Base-by-base conservation (phyloP, 129 eudicot species). In the Artemisia annua region DNA sequence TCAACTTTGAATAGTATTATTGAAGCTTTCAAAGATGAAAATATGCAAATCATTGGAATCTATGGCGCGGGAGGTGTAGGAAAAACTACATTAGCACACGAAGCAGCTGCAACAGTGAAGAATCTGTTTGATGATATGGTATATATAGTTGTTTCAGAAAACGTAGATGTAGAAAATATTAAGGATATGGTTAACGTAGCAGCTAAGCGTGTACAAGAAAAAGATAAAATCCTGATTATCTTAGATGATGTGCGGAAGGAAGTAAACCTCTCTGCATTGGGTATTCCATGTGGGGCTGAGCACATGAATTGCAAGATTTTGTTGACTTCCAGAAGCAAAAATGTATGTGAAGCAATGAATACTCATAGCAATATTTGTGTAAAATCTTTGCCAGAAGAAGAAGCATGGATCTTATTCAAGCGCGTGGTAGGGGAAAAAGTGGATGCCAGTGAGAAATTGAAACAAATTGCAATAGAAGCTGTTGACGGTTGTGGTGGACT, bases 271-370 rank as follows among this genome's bases (percentile, higher is more conserved):
- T n/a, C 16, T 0, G 48, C 39, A 39, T 5, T 26, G 39, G 67
- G 74, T 43, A 66, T 75, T 43, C 74, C 80, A 22, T 54, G 68
- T 13, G 67, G 74, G 61, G 28, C 10, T 26, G 44, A 67, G 13
- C 15, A 68, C 56, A 20, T 3, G 30, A 75, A 68, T 30, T 75
- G 68, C 67, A 75, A 75, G 73, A 59, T 75, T 67, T 66, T 75
- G 67, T 28, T 75, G 22, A 66, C 80, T 2, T 75, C 74, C 18
- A 75, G 74, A 66, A 75, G 30, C 1, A 19, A 7, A 32, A 12
- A 66, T 44, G 68, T 75, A 9, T 46, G 80, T 18, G 14, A 10
- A 1, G 20, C 12, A 26, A 67, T 67, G 74, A 56, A 67, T 11
- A 66, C 50, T 1, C 67, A 59, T 1, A 49, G 11, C 5, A 66